A percentile compares a stretch with the other conserved stretches of the same genome.
Evolutionary conservation across 75 land plant genomes (phyloP).

Genomic region (Cryptomeria japonica): DNA sequence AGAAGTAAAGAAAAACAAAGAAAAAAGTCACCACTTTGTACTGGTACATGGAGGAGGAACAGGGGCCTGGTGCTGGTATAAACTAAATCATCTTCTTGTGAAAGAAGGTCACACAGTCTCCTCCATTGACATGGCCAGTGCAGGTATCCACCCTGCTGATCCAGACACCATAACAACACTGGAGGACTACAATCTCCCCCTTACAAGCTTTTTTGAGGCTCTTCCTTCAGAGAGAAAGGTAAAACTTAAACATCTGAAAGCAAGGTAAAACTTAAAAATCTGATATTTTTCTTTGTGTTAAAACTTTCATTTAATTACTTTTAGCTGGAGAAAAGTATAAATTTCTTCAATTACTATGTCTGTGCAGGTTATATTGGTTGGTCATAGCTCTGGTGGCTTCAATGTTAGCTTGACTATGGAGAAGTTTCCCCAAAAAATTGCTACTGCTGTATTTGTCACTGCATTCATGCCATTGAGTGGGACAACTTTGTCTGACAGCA

Average conservation of each 20-base stretch:
- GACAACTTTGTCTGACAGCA: too few relatives aligned
- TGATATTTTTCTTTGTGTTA: neutral
- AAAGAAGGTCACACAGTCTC: conserved; percentile 27
- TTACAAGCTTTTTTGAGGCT: conserved; percentile 27
- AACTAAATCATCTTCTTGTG: conserved; percentile 25
- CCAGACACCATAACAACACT: conserved; percentile 29
- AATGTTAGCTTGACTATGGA: conserved; percentile 36
- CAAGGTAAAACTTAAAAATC: too few relatives aligned
- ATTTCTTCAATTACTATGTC: too few relatives aligned
- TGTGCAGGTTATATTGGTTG: too few relatives aligned
- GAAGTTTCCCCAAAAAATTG: conserved; percentile 48
- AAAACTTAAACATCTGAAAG: neutral
- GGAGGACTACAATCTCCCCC: conserved; percentile 36
- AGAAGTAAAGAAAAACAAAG: too few relatives aligned
- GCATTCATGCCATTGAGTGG: conserved; percentile 43
- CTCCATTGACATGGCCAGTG: conserved; percentile 47
- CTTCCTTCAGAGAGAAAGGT: conserved; percentile 23
- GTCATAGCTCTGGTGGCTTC: too few relatives aligned
- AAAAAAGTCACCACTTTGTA: conserved; percentile 12
- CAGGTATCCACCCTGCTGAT: conserved; percentile 31
- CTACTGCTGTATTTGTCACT: conserved; percentile 54
- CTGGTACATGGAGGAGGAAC: conserved; percentile 43
- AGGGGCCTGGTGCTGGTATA: conserved; percentile 67
- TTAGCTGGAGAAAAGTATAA: too few relatives aligned
- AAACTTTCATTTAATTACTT: too few relatives aligned